Percentiles rank a stretch among this genome's conserved stretches.
Conservation (phyloP, 163 green algal genomes). For the Scenedesmus sp. region DNA sequence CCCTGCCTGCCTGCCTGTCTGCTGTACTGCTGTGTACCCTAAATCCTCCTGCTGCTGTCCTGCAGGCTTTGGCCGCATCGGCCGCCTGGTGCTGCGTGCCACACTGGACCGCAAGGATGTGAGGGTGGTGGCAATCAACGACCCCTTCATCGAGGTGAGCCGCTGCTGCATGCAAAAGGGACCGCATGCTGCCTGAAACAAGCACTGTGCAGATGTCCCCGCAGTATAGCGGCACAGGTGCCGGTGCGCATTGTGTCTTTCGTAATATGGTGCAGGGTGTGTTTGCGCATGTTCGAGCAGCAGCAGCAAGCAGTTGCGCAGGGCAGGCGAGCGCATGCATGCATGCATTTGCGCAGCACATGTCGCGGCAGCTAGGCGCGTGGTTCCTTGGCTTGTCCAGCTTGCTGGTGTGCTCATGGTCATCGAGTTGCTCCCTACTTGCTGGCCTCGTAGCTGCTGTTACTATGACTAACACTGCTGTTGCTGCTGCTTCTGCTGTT, state of each 20-base stretch:
- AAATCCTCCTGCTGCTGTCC: background rate
- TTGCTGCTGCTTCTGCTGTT: background rate
- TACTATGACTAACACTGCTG: background rate
- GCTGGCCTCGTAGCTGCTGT: background rate
- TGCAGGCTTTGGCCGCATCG: slow-evolving; percentile 94
- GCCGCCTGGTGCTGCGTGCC: slow-evolving; percentile 72
- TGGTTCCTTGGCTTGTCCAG: background rate
- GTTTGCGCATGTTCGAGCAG: background rate
- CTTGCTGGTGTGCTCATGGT: too few relatives aligned
- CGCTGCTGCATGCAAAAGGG: too few relatives aligned
- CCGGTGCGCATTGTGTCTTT: too few relatives aligned
- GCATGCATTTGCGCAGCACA: background rate
- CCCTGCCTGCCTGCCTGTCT: background rate
- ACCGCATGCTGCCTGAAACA: background rate
- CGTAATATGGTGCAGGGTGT: background rate
- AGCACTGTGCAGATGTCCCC: too few relatives aligned
- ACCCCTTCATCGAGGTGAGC: slow-evolving; percentile 93
- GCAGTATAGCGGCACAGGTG: too few relatives aligned
- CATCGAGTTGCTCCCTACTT: background rate
- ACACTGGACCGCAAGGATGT: slow-evolving; percentile 85
- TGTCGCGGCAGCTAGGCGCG: too few relatives aligned
- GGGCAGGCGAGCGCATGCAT: background rate
- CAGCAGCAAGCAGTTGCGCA: background rate
- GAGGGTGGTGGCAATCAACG: slow-evolving; percentile 94
- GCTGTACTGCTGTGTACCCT: background rate